Conservation (phyloP, 2,329 filamentous ascomycete species). For the Bipolaris bicolor region DNA sequence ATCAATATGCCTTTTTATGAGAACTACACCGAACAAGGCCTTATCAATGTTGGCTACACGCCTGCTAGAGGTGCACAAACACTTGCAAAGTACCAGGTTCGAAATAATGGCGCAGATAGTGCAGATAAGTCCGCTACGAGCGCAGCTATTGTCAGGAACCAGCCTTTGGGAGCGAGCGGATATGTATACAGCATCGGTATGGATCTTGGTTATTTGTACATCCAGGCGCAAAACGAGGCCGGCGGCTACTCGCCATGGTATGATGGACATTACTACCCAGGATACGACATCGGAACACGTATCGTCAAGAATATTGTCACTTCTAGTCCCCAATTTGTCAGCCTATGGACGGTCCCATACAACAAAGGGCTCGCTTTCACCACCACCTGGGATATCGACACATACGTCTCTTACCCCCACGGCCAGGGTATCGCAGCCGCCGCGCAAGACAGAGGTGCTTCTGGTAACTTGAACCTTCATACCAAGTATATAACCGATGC, state of each 20-base stretch:
- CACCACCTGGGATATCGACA: slow-evolving; percentile 16
- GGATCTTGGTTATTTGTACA: slow-evolving; percentile 12
- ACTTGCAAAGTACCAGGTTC: slow-evolving; percentile 7
- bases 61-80: slow-evolving; percentile 8
- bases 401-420: slow-evolving; percentile 15
- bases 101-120: slow-evolving; percentile 5
- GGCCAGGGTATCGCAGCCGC: slow-evolving; percentile 15
- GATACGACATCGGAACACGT: slow-evolving; percentile 15
- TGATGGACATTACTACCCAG: slow-evolving; percentile 14
- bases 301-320: slow-evolving; percentile 17
- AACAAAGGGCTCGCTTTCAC: slow-evolving; percentile 16
- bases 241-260: slow-evolving; percentile 15
- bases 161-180: slow-evolving; percentile 8
- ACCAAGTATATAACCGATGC: slow-evolving; percentile 15
- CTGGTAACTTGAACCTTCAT: slow-evolving; percentile 15
- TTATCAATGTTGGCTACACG: slow-evolving; percentile 15
- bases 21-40: slow-evolving; percentile 8
- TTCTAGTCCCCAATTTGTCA: slow-evolving; percentile 8
- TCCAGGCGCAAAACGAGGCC: slow-evolving; percentile 5
- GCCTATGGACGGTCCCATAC: slow-evolving; percentile 15
- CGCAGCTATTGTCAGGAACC: slow-evolving; percentile 12
- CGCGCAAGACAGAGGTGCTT: slow-evolving; percentile 12
- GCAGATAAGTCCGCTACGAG: slow-evolving; percentile 9
- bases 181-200: slow-evolving; percentile 16
- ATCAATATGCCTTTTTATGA: slow-evolving; percentile 12